These are phyloP conservation scores for Stemphylium vesicarium DNA, from an alignment of 2,329 filamentous ascomycete species.

Conservation along the genomic window DNA sequence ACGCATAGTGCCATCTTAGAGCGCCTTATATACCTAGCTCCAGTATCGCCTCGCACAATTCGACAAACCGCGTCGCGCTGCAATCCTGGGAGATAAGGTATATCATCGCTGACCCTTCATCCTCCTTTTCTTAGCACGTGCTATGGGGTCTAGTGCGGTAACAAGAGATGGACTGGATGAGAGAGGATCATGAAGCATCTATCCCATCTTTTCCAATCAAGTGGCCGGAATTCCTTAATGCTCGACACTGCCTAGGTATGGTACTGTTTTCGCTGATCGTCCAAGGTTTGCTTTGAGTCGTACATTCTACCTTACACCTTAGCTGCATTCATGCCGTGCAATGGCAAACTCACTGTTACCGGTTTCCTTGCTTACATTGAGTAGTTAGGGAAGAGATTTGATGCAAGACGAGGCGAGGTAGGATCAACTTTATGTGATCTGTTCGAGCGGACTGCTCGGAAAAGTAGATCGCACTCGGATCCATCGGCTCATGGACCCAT, in stretches of 20 bases:
- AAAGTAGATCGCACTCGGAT: too few relatives aligned
- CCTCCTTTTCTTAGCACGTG: background rate
- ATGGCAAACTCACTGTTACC: constrained; percentile 4
- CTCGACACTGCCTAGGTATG: too few relatives aligned
- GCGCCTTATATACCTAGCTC: background rate
- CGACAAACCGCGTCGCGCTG: background rate
- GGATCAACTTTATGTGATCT: too few relatives aligned
- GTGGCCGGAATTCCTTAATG: too few relatives aligned
- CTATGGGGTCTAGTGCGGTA: background rate
- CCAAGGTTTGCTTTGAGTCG: background rate
- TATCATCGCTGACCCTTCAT: background rate
- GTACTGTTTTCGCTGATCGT: too few relatives aligned
- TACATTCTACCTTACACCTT: background rate
- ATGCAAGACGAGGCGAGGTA: too few relatives aligned
- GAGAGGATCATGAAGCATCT: background rate
- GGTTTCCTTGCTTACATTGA: background rate
- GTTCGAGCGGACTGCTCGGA: too few relatives aligned
- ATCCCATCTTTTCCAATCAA: background rate
- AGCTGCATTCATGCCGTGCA: constrained; percentile 2
- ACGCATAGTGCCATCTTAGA: background rate
- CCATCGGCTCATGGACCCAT: too few relatives aligned
- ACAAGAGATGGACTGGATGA: background rate
- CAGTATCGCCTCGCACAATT: background rate
- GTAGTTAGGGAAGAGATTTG: background rate
- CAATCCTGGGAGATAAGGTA: background rate